Percentiles rank a stretch among this genome's conserved stretches.
Conservation (phyloP, 2,329 filamentous ascomycete species). For the Chaetomiaceae sp. region DNA sequence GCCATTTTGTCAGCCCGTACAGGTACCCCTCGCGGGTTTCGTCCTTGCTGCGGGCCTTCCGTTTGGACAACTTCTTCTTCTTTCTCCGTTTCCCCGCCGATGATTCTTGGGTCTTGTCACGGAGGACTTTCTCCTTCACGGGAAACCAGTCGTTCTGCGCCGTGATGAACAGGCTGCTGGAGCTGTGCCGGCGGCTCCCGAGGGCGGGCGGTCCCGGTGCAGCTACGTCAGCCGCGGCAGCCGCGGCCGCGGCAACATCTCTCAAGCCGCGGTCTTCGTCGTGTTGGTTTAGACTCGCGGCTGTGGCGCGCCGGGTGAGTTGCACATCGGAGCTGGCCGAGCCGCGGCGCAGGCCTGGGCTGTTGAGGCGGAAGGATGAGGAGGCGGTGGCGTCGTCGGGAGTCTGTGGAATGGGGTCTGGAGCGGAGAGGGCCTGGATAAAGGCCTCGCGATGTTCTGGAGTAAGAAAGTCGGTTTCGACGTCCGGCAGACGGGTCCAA, state of each 20-base stretch:
- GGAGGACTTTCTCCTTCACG: slow-evolving; percentile 62
- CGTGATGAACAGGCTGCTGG: slow-evolving; percentile 59
- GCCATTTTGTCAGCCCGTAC: slow-evolving; percentile 87
- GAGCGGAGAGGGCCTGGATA: slow-evolving; percentile 72
- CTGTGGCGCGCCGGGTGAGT: slow-evolving; percentile 37
- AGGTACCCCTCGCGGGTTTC: slow-evolving; percentile 92
- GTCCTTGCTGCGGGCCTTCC: slow-evolving; percentile 61
- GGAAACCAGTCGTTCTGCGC: slow-evolving; percentile 96
- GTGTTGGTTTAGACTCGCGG: slow-evolving; percentile 26
- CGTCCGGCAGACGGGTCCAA: slow-evolving; percentile 66
- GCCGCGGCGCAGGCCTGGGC: slow-evolving; percentile 31
- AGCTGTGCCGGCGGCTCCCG: slow-evolving; percentile 7
- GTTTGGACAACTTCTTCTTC: slow-evolving; percentile 3
- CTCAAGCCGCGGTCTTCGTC: slow-evolving; percentile 27
- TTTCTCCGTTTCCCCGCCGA: slow-evolving; percentile 3
- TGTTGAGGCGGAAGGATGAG: slow-evolving; percentile 36
- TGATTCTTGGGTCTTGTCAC: slow-evolving; percentile 7
- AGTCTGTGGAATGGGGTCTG: slow-evolving; percentile 63
- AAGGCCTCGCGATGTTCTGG: slow-evolving; percentile 71
- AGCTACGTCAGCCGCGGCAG: slow-evolving; percentile 28
- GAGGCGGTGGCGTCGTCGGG: slow-evolving; percentile 40
- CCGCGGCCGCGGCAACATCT: slow-evolving; percentile 3
- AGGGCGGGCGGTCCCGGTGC: slow-evolving; percentile 6
- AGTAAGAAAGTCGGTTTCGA: slow-evolving; percentile 68
- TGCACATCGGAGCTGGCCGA: slow-evolving; percentile 35